These are phyloP conservation scores for Saccharomycopsis guyanensis DNA, from an alignment of 805 yeast species.

Conservation along the genomic window DNA sequence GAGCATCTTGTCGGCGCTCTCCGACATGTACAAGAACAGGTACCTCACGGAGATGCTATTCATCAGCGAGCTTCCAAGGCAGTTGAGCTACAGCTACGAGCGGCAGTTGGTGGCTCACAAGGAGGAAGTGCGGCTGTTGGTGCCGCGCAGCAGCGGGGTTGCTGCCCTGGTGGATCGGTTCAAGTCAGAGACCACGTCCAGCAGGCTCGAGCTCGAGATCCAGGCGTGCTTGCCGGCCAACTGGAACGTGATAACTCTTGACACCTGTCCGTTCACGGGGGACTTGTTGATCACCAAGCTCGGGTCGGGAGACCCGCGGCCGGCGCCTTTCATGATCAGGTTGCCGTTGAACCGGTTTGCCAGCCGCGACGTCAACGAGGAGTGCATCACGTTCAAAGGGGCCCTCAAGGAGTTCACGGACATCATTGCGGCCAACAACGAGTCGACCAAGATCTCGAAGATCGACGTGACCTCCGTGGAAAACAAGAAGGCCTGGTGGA, in stretches of 20 bases:
- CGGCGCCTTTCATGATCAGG: conserved; percentile 40
- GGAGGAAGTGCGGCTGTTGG: conserved; percentile 1
- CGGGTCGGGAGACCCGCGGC: conserved; percentile 24
- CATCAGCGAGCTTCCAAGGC: conserved; percentile 17
- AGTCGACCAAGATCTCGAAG: conserved; percentile 38
- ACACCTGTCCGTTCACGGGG: conserved; percentile 48
- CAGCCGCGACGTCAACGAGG: conserved; percentile 38
- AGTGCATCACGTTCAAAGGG: conserved; percentile 35
- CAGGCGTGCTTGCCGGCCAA: conserved; percentile 31
- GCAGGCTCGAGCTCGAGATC: not conserved
- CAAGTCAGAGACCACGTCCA: not conserved
- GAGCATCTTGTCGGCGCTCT: conserved; percentile 14
- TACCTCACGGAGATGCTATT: conserved; percentile 5
- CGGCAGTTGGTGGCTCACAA: not conserved
- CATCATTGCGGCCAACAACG: conserved; percentile 56
- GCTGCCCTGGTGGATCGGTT: not conserved
- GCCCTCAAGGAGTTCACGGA: conserved; percentile 38
- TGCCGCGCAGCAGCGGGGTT: not conserved
- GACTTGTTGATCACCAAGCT: conserved; percentile 48
- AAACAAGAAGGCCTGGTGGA: conserved; percentile 76
- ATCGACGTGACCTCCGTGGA: conserved; percentile 24
- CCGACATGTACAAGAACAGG: conserved; percentile 3
- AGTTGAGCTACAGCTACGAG: conserved; percentile 18
- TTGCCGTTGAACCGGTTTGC: conserved; percentile 51
- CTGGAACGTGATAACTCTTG: conserved; percentile 59